Evolutionary conservation across 495 filamentous ascomycete species (phyloP).

Genomic region (Aspergillus carlsbadensis): DNA sequence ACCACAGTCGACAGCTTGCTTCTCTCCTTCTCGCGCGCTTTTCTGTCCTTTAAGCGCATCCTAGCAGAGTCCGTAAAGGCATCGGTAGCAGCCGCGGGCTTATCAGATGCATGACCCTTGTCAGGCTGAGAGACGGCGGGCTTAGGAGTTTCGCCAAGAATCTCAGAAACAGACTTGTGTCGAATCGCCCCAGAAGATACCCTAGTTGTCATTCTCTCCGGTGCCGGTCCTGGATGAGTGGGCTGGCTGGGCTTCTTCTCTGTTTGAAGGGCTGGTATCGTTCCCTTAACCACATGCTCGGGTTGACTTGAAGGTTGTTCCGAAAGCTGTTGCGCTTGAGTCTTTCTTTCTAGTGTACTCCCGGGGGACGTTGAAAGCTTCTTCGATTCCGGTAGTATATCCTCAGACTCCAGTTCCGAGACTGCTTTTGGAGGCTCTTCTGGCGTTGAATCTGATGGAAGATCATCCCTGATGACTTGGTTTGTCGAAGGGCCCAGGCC

Average conservation of each 20-base stretch:
- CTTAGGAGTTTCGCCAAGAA: conserved; percentile 62
- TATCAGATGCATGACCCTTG: conserved; percentile 25
- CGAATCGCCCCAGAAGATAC: conserved; percentile 66
- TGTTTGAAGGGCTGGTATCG: conserved; percentile 9
- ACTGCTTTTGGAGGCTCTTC: conserved; percentile 27
- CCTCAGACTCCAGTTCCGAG: conserved; percentile 11
- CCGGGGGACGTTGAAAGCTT: conserved; percentile 9
- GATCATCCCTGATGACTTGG: conserved; percentile 29
- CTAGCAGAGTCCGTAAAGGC: conserved; percentile 45
- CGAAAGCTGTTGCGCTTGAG: conserved; percentile 17
- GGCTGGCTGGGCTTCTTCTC: conserved; percentile 24
- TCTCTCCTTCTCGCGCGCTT: conserved; percentile 60
- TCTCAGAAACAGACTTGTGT: conserved; percentile 73
- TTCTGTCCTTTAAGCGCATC: conserved; percentile 53
- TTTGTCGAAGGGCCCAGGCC: conserved; percentile 17
- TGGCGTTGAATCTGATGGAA: conserved; percentile 7
- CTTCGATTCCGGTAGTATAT: conserved; percentile 13
- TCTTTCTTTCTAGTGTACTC: conserved; percentile 14
- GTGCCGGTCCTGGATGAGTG: conserved; percentile 27
- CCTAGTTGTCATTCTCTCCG: conserved; percentile 61
- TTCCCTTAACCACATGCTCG: conserved; percentile 15
- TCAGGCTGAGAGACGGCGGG: conserved; percentile 33
- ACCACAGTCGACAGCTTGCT: conserved; percentile 76
- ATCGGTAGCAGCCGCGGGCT: conserved; percentile 24
- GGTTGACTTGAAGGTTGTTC: conserved; percentile 11